Evolutionary conservation across 2,329 filamentous ascomycete species (phyloP).

Genomic region (Fusarium ramigenum): DNA sequence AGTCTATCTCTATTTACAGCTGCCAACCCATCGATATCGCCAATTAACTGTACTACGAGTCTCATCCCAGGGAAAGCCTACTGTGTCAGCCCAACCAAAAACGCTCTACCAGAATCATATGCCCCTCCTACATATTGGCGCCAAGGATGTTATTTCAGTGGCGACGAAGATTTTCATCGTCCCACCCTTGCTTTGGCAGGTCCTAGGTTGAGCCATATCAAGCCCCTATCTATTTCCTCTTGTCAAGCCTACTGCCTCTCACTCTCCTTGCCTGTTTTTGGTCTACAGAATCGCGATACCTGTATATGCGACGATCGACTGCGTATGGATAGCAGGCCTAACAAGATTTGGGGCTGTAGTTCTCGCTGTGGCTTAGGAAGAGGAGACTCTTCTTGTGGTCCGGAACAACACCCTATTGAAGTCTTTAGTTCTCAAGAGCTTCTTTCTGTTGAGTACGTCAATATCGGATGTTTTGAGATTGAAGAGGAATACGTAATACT

Average conservation of each 20-base stretch:
- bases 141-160: neutral
- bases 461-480: neutral
- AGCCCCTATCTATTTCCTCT: neutral
- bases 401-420: neutral
- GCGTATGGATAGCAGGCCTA: neutral
- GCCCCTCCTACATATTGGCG: neutral
- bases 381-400: neutral
- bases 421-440: neutral
- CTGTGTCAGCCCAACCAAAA: neutral
- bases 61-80: neutral
- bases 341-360: rapidly evolving
- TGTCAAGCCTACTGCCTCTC: neutral
- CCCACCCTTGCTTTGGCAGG: neutral
- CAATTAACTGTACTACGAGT: neutral
- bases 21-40: neutral
- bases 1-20: neutral
- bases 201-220: neutral
- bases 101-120: neutral
- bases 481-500: neutral
- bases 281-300: neutral
- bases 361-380: neutral
- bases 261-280: neutral
- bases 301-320: neutral
- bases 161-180: neutral
- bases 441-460: neutral